Conservation (phyloP, 768 basidiomycete genomes). For the Gelatoporia subvermispora region DNA sequence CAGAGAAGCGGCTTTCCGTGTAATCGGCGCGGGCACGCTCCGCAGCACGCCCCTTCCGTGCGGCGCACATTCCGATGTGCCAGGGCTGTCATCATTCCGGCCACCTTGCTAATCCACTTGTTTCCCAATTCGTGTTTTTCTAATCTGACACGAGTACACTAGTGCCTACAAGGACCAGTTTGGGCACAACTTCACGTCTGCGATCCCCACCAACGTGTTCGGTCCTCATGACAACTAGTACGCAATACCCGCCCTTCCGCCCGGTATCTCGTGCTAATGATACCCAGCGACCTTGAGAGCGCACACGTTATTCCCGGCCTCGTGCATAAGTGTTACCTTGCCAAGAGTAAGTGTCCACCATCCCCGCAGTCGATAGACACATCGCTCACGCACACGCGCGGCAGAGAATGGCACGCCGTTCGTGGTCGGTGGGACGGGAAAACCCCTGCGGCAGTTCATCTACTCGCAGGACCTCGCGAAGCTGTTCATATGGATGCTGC, state of each 20-base stretch:
- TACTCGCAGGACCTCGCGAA: slow-evolving; percentile 96
- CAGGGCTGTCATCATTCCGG: too few relatives aligned
- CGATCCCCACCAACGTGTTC: slow-evolving; percentile 97
- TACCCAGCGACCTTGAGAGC: slow-evolving; percentile 71
- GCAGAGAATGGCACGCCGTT: slow-evolving; percentile 81
- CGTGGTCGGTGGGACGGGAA: slow-evolving; percentile 84
- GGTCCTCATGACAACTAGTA: slow-evolving; percentile 94
- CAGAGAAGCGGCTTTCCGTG: too few relatives aligned
- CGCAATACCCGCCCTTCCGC: slow-evolving; percentile 12
- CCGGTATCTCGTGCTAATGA: not conserved
- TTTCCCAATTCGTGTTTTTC: too few relatives aligned
- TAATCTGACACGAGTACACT: not conserved
- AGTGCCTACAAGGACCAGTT: slow-evolving; percentile 97
- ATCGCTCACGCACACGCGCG: not conserved
- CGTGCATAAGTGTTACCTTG: slow-evolving; percentile 89
- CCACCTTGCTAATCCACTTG: too few relatives aligned
- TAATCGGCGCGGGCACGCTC: not conserved
- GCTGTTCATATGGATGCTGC: slow-evolving; percentile 88
- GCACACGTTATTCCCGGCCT: slow-evolving; percentile 94
- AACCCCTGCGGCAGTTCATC: slow-evolving; percentile 94
- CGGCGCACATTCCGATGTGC: too few relatives aligned
- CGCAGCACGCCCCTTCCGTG: not conserved
- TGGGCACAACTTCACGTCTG: slow-evolving; percentile 91
- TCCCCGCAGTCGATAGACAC: not conserved
- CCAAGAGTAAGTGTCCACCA: slow-evolving; percentile 59